phyloP scores from a whole-genome alignment of 805 yeast species.

The Komagataella phaffii region DNA sequence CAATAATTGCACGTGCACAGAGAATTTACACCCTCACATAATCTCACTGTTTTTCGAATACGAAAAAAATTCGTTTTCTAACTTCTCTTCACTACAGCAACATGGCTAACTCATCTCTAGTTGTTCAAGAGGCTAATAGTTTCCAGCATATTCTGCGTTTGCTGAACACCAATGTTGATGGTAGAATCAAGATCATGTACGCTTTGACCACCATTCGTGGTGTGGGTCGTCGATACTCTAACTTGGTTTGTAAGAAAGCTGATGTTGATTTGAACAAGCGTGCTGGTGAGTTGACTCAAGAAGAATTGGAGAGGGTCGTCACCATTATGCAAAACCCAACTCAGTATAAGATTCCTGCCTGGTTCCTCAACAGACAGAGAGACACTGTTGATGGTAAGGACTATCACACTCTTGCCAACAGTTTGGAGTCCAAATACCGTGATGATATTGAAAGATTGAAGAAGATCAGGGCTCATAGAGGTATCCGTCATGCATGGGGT shows the following conservation, averaged over 20 bases:
- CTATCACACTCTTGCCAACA: constrained; percentile 97
- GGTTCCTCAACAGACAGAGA: constrained; percentile 99
- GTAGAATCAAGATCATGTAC: constrained; percentile 99
- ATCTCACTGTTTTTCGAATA: background rate
- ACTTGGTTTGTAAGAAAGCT: constrained; percentile 99
- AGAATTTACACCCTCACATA: background rate
- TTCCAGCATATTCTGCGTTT: constrained; percentile 99
- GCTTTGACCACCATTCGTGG: constrained; percentile 99
- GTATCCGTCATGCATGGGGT: constrained; percentile 99
- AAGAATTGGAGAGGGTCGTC: constrained; percentile 99
- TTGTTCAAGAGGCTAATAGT: constrained; percentile 97
- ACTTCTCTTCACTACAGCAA: background rate
- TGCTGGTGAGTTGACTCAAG: constrained; percentile 99
- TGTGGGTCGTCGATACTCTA: constrained; percentile 99
- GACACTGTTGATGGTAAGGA: constrained; percentile 98
- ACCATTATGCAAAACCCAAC: constrained; percentile 99
- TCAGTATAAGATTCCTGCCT: constrained; percentile 97
- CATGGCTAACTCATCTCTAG: constrained; percentile 69
- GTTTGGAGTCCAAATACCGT: constrained; percentile 98
- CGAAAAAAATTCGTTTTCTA: background rate
- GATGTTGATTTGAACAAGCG: constrained; percentile 97
- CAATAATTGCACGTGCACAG: background rate
- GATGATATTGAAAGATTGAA: constrained; percentile 99
- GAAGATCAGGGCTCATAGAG: constrained; percentile 99
- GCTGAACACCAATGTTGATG: constrained; percentile 99